A percentile compares a stretch with the other conserved stretches of the same genome.
Conservation (phyloP, 345 rosid genomes). For the Pistacia integerrima region DNA sequence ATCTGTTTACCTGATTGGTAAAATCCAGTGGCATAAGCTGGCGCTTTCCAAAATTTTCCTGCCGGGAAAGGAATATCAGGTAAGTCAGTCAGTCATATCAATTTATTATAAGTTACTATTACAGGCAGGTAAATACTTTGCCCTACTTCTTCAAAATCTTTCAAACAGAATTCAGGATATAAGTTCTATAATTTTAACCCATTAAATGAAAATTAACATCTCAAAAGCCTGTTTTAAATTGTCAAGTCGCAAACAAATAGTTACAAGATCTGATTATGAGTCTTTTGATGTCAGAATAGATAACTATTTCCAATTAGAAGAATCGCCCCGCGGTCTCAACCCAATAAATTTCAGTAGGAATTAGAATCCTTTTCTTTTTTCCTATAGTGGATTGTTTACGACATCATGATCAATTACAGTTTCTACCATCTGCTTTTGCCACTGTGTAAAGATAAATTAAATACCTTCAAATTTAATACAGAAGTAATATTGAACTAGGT, state of each 20-base stretch:
- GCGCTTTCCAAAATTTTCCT: conserved; percentile 65
- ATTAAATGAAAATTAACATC: not conserved
- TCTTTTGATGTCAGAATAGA: not conserved
- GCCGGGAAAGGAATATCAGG: conserved; percentile 25
- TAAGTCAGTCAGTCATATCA: not conserved
- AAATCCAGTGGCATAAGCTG: conserved; percentile 62
- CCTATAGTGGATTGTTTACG: not conserved
- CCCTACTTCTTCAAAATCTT: conserved; percentile 3
- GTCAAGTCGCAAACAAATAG: not conserved
- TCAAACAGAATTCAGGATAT: not conserved
- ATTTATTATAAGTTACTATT: not conserved
- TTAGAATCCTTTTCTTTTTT: not conserved
- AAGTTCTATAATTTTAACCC: conserved; percentile 3
- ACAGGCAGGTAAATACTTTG: not conserved
- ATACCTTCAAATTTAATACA: not conserved
- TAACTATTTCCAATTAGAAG: not conserved
- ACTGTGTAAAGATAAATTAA: not conserved
- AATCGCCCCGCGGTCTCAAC: not conserved
- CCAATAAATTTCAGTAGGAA: not conserved
- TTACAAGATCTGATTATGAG: not conserved
- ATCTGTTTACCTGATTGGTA: conserved; percentile 55
- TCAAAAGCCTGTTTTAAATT: not conserved
- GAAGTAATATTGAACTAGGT: not conserved
- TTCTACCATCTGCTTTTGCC: not conserved
- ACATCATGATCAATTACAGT: conserved; percentile 1